Base-by-base conservation (phyloP, 140 eudicot species). In the Ambrosia hybrid region DNA sequence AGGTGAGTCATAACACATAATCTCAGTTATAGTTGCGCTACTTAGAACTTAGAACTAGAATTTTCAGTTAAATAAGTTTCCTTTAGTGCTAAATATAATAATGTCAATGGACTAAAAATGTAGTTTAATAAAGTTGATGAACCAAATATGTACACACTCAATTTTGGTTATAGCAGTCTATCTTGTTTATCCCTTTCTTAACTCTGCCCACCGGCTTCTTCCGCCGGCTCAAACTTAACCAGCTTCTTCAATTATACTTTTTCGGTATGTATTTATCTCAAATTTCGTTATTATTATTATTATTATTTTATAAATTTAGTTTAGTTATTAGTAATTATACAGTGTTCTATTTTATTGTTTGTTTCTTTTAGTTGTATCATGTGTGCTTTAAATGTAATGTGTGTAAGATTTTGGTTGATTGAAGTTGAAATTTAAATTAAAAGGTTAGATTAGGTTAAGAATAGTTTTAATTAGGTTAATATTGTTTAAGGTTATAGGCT, bases 381-480 rank as follows among this genome's bases (percentile, higher is more conserved):
- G 6, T 21, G 63, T 21, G 37, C 10, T 4, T 59, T 7, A 59
- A 21, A 21, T 21, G 26, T 21, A 21, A 21, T 21, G 26, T 21
- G 26, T 21, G 26, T 21, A 21, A 21, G 26, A 26, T 11, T 33
- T 56, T 56, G 36, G 2, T 56, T 16, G 16, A 9, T 56, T 56
- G 36, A 56, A 15, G 16, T 7, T 56, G 61, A 13, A 52, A 52
- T 17, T 4, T 2, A 6, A 21, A 21, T 21, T 21, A 21, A 21
- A 21, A 21, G 26, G 26, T 21, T 21, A 21, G 26, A 21, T 21
- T 43, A 43, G 48, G 48, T 43, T 6, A 43, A 49, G 51, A 37
- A 62, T 62, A 49, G 49, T 4, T 36, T n/a, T 62, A n/a, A 63
- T 37, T 63, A 36, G 30, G 68, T 63, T 63, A 13, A 63, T 37